Percentiles rank a stretch among this genome's conserved stretches.
These are phyloP conservation scores for Circinella umbellata DNA, from an alignment of 371 early-diverging fungal genomes.

Conservation along the genomic window DNA sequence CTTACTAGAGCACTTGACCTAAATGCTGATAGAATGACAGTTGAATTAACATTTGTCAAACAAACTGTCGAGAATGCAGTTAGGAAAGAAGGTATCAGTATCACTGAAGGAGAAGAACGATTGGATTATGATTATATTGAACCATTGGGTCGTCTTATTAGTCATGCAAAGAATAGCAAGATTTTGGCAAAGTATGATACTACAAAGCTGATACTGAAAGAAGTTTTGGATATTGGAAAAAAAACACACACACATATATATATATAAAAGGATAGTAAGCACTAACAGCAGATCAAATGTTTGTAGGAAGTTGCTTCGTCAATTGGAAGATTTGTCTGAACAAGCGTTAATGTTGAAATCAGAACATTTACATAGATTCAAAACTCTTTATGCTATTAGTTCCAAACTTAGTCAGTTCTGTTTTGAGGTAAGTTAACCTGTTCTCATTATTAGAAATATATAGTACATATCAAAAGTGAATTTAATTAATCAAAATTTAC, in stretches of 20 bases:
- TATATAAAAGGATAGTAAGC: neutral
- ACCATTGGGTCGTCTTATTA: constrained; percentile 54
- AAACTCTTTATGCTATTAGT: constrained; percentile 52
- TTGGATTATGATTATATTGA: constrained; percentile 63
- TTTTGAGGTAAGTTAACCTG: constrained; percentile 31
- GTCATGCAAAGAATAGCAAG: constrained; percentile 69
- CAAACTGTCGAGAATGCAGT: constrained; percentile 45
- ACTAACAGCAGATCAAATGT: too few relatives aligned
- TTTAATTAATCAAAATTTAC: too few relatives aligned
- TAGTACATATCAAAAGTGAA: neutral
- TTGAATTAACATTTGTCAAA: constrained; percentile 57
- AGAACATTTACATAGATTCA: constrained; percentile 57
- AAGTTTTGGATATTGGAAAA: neutral
- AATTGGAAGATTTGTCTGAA: constrained; percentile 66
- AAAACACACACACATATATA: too few relatives aligned
- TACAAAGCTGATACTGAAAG: too few relatives aligned
- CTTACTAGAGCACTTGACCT: constrained; percentile 60
- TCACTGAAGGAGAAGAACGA: constrained; percentile 53
- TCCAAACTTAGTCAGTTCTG: constrained; percentile 56
- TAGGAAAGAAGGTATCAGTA: constrained; percentile 39
- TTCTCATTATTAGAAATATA: neutral
- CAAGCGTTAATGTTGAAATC: constrained; percentile 57
- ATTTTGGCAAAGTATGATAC: constrained; percentile 57
- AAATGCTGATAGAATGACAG: constrained; percentile 70
- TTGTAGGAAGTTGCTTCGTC: constrained; percentile 68